phyloP scores from a whole-genome alignment of 345 rosid genomes.

The Brassica nigra region DNA sequence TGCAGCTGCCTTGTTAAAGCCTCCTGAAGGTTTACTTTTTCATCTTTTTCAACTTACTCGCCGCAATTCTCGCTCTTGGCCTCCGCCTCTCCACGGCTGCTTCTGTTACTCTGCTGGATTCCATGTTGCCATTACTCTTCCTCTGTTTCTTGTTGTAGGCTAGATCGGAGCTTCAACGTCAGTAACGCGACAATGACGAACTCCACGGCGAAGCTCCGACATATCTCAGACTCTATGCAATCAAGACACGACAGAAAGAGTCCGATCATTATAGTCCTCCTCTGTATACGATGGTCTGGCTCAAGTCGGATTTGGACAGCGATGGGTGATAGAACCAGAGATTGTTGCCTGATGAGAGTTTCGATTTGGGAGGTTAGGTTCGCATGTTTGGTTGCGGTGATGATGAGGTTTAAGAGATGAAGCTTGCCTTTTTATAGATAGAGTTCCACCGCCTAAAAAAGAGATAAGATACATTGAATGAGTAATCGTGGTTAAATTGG shows the following conservation, averaged over 20 bases:
- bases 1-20: conserved; percentile 73
- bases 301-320: conserved; percentile 37
- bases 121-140: conserved; percentile 40
- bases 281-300: background rate
- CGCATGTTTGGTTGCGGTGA: conserved; percentile 37
- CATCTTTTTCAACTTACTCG: conserved; percentile 48
- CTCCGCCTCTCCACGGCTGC: conserved; percentile 26
- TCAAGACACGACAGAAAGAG: conserved; percentile 43
- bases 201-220: conserved; percentile 90
- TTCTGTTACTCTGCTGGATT: conserved; percentile 34
- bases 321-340: background rate
- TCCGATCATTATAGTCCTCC: conserved; percentile 53
- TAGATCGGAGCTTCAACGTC: conserved; percentile 32
- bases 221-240: conserved; percentile 81
- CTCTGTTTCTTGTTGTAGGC: conserved; percentile 37
- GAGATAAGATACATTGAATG: background rate
- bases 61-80: conserved; percentile 61
- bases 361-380: conserved; percentile 43
- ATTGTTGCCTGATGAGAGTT: conserved; percentile 26
- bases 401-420: background rate
- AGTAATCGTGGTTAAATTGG: too few relatives aligned
- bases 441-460: background rate
- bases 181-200: conserved; percentile 63
- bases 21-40: conserved; percentile 42
- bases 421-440: background rate